Percentiles rank a stretch among this genome's conserved stretches.
These are phyloP conservation scores for Kokia cookei DNA, from an alignment of 441 rosid species.

Conservation along the genomic window DNA sequence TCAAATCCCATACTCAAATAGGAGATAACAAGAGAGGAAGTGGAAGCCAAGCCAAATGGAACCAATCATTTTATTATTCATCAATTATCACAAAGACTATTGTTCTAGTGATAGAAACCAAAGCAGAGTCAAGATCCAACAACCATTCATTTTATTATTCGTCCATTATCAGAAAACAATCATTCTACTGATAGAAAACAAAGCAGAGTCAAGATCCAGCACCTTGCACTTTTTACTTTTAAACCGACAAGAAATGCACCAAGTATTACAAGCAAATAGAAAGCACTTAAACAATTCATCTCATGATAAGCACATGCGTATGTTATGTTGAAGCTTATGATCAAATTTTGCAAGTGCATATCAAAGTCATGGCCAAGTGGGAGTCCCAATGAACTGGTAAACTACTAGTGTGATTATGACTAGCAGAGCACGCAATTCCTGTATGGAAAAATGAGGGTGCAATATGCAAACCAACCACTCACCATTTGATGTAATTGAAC, in stretches of 20 bases:
- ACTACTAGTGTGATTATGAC: neutral
- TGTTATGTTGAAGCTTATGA: neutral
- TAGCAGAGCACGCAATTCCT: neutral
- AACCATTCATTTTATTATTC: neutral
- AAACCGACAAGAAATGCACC: neutral
- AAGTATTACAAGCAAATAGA: neutral
- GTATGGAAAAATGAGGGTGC: neutral
- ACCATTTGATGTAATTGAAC: neutral
- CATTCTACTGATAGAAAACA: neutral
- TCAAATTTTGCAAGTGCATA: neutral
- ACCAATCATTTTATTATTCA: neutral
- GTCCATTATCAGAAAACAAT: neutral
- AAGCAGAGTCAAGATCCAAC: neutral
- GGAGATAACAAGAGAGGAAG: neutral
- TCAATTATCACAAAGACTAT: neutral
- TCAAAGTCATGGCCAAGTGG: neutral
- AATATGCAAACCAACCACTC: neutral
- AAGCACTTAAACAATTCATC: neutral
- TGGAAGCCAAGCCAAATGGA: constrained; percentile 3
- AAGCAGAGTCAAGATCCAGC: neutral
- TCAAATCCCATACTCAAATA: neutral
- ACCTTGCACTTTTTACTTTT: neutral
- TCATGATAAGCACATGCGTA: neutral
- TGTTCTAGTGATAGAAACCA: neutral
- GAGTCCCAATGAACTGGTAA: neutral